Conservation (phyloP, 441 rosid species). For the Arabidopsis hybrid region DNA sequence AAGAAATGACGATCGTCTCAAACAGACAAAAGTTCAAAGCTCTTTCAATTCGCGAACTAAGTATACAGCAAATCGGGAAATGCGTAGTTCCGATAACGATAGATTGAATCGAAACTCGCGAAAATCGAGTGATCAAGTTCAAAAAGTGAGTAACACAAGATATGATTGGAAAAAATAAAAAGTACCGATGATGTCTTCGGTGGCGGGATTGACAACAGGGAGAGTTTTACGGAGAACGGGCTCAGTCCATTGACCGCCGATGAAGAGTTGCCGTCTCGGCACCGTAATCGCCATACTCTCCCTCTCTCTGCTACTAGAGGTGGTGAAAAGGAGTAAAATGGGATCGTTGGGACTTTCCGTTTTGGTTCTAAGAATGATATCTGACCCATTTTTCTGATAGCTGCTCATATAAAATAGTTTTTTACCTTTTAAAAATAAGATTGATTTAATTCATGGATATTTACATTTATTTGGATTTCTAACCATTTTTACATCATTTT, state of each 20-base stretch:
- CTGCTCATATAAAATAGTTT: not conserved
- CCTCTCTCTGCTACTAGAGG: conserved; percentile 21
- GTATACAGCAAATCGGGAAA: not conserved
- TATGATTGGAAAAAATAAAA: conserved; percentile 6
- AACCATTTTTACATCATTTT: too few relatives aligned
- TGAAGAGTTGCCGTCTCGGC: conserved; percentile 78
- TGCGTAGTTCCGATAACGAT: not conserved
- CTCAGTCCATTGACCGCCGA: conserved; percentile 88
- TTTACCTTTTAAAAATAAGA: not conserved
- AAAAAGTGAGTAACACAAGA: conserved; percentile 1
- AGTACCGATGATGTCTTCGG: conserved; percentile 81
- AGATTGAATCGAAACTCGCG: conserved; percentile 21
- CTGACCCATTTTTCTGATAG: not conserved
- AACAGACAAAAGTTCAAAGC: not conserved
- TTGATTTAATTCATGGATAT: too few relatives aligned
- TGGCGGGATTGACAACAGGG: conserved; percentile 82
- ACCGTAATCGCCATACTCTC: conserved; percentile 54
- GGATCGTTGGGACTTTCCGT: conserved; percentile 1
- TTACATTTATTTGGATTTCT: too few relatives aligned
- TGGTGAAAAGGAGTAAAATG: not conserved
- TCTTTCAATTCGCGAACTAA: not conserved
- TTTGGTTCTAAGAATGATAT: not conserved
- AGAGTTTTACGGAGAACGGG: conserved; percentile 73
- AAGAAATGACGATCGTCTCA: conserved; percentile 6
- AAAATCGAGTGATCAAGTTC: conserved; percentile 21